A percentile compares a stretch with the other conserved stretches of the same genome.
These are phyloP conservation scores for Spathaspora girioi DNA, from an alignment of 805 yeast genomes.

Conservation along the genomic window DNA sequence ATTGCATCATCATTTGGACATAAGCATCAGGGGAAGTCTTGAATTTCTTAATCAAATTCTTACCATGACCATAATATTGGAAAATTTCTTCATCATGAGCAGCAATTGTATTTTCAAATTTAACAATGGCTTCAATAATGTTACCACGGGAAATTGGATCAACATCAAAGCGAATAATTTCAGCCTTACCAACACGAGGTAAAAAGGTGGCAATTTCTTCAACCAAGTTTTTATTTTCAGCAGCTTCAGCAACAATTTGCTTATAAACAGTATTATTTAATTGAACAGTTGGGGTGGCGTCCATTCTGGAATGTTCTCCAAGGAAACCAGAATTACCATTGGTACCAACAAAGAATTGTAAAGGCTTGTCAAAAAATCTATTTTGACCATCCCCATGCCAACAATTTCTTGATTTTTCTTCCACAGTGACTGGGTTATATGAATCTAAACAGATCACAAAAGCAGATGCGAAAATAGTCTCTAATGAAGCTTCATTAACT, in stretches of 20 bases:
- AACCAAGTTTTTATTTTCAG: slow-evolving; percentile 35
- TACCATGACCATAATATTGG: slow-evolving; percentile 83
- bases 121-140: slow-evolving; percentile 52
- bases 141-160: slow-evolving; percentile 47
- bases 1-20: slow-evolving; percentile 85
- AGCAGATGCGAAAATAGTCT: slow-evolving; percentile 70
- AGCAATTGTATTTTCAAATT: slow-evolving; percentile 55
- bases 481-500: slow-evolving; percentile 55
- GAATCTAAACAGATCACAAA: slow-evolving; percentile 77
- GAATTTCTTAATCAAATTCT: slow-evolving; percentile 75
- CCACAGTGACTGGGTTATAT: slow-evolving; percentile 70
- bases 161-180: slow-evolving; percentile 52
- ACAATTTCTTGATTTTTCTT: slow-evolving; percentile 75
- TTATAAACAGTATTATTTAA: slow-evolving; percentile 73
- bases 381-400: slow-evolving; percentile 97
- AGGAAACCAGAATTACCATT: slow-evolving; percentile 89
- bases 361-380: slow-evolving; percentile 88
- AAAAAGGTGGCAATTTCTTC: slow-evolving; percentile 18
- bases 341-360: slow-evolving; percentile 75
- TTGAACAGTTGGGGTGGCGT: slow-evolving; percentile 92
- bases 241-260: slow-evolving; percentile 42
- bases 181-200: slow-evolving; percentile 8
- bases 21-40: slow-evolving; percentile 92
- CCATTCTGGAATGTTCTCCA: slow-evolving; percentile 98
- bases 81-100: slow-evolving; percentile 74